These are phyloP conservation scores for Coemansia pectinata DNA, from an alignment of 192 early-diverging fungal species.

Conservation along the genomic window DNA sequence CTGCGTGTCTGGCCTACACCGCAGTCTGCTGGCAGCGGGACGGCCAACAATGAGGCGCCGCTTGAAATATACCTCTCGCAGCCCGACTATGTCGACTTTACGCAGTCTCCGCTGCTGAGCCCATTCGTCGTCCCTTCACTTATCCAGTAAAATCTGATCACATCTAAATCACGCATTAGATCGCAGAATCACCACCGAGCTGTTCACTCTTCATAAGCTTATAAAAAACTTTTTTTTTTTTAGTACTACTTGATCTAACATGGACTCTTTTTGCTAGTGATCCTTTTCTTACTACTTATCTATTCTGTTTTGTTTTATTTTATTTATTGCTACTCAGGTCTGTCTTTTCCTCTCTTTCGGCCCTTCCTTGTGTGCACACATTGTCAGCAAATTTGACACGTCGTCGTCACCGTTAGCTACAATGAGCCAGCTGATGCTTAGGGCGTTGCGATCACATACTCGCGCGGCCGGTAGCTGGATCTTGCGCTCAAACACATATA, in stretches of 20 bases:
- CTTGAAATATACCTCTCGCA: constrained; percentile 45
- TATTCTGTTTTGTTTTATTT: not conserved
- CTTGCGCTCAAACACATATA: constrained; percentile 1
- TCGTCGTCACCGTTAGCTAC: not conserved
- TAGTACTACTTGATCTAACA: not conserved
- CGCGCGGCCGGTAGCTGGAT: not conserved
- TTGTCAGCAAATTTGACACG: not conserved
- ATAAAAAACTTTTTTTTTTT: not conserved
- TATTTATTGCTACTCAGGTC: not conserved
- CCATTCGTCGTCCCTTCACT: constrained; percentile 1
- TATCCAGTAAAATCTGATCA: not conserved
- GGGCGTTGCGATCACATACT: constrained; percentile 14
- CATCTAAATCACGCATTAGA: not conserved
- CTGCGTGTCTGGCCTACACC: constrained; percentile 54
- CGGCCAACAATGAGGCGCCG: constrained; percentile 13
- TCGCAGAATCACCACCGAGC: not conserved
- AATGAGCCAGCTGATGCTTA: constrained; percentile 44
- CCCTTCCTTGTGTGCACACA: not conserved
- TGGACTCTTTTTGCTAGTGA: not conserved
- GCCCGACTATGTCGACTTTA: constrained; percentile 40
- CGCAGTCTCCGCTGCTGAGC: constrained; percentile 29
- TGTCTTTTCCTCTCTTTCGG: not conserved
- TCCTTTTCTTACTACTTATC: not conserved
- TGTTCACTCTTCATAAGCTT: not conserved
- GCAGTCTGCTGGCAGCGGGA: not conserved